Evolutionary conservation across 1,139 yeast genomes (phyloP).

Genomic region (Candida dubliniensis): DNA sequence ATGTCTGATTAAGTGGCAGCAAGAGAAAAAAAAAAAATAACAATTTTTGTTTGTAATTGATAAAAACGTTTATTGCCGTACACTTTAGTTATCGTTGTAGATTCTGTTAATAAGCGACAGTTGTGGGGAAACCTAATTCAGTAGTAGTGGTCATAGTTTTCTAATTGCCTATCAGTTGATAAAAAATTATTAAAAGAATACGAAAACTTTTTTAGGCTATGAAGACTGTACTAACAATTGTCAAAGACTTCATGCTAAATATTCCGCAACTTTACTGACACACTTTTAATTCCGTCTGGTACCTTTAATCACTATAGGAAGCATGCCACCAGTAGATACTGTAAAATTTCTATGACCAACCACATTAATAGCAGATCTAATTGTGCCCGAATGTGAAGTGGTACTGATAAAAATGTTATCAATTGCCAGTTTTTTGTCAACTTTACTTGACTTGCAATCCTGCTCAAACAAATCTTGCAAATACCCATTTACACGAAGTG

Average conservation of each 20-base stretch:
- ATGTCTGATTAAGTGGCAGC: background rate
- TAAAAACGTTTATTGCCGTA: too few species aligned
- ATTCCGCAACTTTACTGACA: background rate
- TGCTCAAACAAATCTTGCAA: conserved; percentile 44
- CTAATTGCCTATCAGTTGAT: too few species aligned
- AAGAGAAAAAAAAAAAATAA: background rate
- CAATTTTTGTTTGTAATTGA: too few species aligned
- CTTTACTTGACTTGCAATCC: conserved; percentile 7
- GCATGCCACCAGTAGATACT: conserved; percentile 57
- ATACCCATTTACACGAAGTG: conserved; percentile 48
- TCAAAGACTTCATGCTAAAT: too few species aligned
- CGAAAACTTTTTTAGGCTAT: too few species aligned
- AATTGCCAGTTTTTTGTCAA: conserved; percentile 22
- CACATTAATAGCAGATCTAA: conserved; percentile 52
- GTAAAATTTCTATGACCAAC: conserved; percentile 55
- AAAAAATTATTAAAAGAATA: too few species aligned
- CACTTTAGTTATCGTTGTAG: too few species aligned
- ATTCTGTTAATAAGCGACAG: too few species aligned
- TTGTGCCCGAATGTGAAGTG: conserved; percentile 60
- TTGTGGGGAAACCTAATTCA: too few species aligned
- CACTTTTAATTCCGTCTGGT: conserved; percentile 16
- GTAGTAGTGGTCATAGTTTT: too few species aligned
- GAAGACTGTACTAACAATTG: too few species aligned
- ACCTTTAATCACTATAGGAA: conserved; percentile 56
- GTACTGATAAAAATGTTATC: conserved; percentile 21